These are phyloP conservation scores for Cystobasidium ongulense DNA, from an alignment of 768 basidiomycete genomes.

Conservation along the genomic window DNA sequence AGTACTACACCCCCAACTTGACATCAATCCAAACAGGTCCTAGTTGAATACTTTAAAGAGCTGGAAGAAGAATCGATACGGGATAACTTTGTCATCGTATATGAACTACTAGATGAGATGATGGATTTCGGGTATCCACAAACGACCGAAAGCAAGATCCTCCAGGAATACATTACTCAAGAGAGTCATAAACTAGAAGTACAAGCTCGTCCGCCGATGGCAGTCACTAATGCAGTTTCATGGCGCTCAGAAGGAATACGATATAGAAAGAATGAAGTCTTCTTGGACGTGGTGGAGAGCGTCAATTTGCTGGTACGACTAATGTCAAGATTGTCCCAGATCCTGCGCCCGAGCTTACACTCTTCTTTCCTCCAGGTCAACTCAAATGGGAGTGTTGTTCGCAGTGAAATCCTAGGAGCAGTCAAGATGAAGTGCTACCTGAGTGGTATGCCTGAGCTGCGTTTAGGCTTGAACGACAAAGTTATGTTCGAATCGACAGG, in stretches of 20 bases:
- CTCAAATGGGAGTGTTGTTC: slow-evolving; percentile 89
- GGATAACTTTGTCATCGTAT: slow-evolving; percentile 96
- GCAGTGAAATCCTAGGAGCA: slow-evolving; percentile 94
- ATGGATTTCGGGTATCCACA: slow-evolving; percentile 99
- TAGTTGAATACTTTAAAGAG: slow-evolving; percentile 98
- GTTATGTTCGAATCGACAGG: slow-evolving; percentile 99
- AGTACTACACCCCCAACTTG: background rate
- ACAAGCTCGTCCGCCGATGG: slow-evolving; percentile 75
- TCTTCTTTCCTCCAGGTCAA: slow-evolving; percentile 63
- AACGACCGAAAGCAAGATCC: slow-evolving; percentile 97
- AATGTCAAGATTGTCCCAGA: no score
- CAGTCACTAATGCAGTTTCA: slow-evolving; percentile 95
- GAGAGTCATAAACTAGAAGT: slow-evolving; percentile 95
- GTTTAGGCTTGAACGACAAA: slow-evolving; percentile 94
- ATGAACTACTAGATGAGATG: slow-evolving; percentile 86
- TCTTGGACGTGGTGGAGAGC: slow-evolving; percentile 94
- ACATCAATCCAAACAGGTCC: slow-evolving; percentile 52
- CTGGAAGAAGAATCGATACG: slow-evolving; percentile 97
- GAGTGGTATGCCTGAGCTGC: slow-evolving; percentile 97
- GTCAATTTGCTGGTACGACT: slow-evolving; percentile 80
- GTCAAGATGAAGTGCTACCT: slow-evolving; percentile 99
- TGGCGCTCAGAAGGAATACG: slow-evolving; percentile 97
- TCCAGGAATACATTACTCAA: slow-evolving; percentile 99
- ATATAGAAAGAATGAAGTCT: slow-evolving; percentile 98
- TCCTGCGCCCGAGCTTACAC: background rate